phyloP scores from a whole-genome alignment of 345 rosid species.

The Combretum micranthum region DNA sequence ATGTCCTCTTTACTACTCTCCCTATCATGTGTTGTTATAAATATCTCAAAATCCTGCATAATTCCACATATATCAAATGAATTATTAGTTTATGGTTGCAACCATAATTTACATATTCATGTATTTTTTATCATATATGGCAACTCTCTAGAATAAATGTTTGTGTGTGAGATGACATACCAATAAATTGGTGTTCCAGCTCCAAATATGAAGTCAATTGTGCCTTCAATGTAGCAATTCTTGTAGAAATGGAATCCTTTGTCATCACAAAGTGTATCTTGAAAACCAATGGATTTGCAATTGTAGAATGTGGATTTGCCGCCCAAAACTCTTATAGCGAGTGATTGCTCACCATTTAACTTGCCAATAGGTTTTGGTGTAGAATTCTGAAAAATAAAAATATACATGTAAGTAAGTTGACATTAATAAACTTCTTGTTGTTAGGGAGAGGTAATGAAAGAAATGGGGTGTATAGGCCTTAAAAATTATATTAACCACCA shows the following conservation, averaged over 20 bases:
- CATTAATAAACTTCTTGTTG: not conserved
- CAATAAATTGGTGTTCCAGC: conserved; percentile 56
- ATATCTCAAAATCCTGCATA: conserved; percentile 30
- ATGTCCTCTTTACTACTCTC: conserved; percentile 17
- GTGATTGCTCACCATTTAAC: no score
- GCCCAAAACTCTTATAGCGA: no score
- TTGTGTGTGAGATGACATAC: no score
- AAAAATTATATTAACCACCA: conserved; percentile 42
- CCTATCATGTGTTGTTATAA: conserved; percentile 64
- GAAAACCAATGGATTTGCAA: no score
- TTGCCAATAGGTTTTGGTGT: no score
- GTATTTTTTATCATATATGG: no score
- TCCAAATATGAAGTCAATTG: conserved; percentile 75
- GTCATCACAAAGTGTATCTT: conserved; percentile 69
- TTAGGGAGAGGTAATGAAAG: no score
- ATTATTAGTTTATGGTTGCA: not conserved
- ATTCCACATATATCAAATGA: not conserved
- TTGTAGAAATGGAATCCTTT: conserved; percentile 60
- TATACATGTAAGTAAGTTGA: no score
- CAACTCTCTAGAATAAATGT: no score
- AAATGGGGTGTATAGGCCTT: conserved; percentile 17
- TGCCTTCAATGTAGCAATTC: conserved; percentile 68
- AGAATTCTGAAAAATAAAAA: no score
- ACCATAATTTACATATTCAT: conserved; percentile 8
- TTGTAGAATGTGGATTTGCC: no score